Evolutionary conservation across 2,329 filamentous ascomycete genomes (phyloP), one percentile per base, ranked within the genome.

Genomic region (Emergomyces pasteurianus): DNA sequence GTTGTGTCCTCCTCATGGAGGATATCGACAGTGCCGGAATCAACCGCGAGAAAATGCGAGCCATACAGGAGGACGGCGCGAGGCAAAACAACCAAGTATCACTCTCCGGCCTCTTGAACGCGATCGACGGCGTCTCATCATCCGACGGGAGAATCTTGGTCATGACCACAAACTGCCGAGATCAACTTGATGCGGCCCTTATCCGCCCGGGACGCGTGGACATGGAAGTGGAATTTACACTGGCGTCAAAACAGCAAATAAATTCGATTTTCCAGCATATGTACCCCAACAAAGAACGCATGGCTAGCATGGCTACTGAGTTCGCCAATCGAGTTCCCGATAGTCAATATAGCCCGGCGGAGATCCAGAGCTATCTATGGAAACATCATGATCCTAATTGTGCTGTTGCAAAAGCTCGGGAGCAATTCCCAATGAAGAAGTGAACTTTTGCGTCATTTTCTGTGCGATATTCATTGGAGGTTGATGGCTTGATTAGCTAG

Each of bases 91-190:
- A 55, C 31, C 34, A 26, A 34, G 81, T 94, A 54, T 83, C 83
- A 0, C 79, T 90, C 1, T 87, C 86, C 0, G 86, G 83, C 0
- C 74, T 90, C 0, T 75, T 90, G 26, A 89, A 89, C 63, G 83
- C 85, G 7, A 80, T 89, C 14, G 86, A 90, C 65, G 87, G 87
- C 3, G 85, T 88, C 0, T 85, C 85, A 0, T 84, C 84, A 0
- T 82, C 83, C 61, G 86, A 89, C 73, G 87, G 86, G 1, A 80
- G 86, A 18, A 85, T 89, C 34, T 78, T 89, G 26, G 82, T 89
- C 69, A 89, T 89, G 85, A 89, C 86, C 0, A 86, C 85, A 31
- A 90, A 89, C 66, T 79, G 81, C 58, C 80, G 81, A 0, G 84
- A 88, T 55, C 80, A 82, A 58, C 79, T 89, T 0, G 86, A 89